Conservation (phyloP, 1,284 basidiomycete species). For the Irpex rosettiformis region DNA sequence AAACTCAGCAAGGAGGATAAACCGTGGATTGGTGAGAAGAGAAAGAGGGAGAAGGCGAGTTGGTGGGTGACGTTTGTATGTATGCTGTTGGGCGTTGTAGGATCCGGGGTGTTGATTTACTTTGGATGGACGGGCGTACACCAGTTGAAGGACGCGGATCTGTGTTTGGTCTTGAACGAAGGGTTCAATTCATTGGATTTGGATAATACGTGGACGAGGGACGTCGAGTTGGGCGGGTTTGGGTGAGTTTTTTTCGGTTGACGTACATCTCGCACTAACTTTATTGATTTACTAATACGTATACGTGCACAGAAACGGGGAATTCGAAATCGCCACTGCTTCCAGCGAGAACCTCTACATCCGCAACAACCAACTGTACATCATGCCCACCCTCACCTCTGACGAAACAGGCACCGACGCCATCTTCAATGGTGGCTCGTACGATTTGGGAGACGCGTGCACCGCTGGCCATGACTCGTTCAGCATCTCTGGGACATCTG, state of each 20-base stretch:
- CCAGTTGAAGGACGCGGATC: constrained; percentile 33
- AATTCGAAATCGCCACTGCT: constrained; percentile 79
- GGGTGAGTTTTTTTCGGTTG: constrained; percentile 40
- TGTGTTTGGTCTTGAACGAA: constrained; percentile 71
- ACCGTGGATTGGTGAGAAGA: constrained; percentile 56
- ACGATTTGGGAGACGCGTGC: constrained; percentile 61
- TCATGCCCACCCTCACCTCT: constrained; percentile 78
- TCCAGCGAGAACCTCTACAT: constrained; percentile 67
- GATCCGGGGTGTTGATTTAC: constrained; percentile 45
- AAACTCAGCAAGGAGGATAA: constrained; percentile 54
- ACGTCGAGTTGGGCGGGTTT: constrained; percentile 74
- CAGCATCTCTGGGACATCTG: not conserved
- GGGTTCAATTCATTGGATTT: constrained; percentile 48
- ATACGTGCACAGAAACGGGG: constrained; percentile 49
- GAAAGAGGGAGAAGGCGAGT: constrained; percentile 47
- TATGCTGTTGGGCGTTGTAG: constrained; percentile 41
- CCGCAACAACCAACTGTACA: constrained; percentile 66
- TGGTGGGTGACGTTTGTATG: constrained; percentile 56
- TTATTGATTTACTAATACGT: constrained; percentile 2
- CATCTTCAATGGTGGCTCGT: constrained; percentile 60
- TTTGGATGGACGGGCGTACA: constrained; percentile 42
- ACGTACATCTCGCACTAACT: no score
- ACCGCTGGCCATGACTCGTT: constrained; percentile 39
- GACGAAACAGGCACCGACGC: constrained; percentile 54
- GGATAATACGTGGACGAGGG: constrained; percentile 56